Evolutionary conservation across 1,284 basidiomycete species (phyloP).

Genomic region (Leccinum pachyderme): DNA sequence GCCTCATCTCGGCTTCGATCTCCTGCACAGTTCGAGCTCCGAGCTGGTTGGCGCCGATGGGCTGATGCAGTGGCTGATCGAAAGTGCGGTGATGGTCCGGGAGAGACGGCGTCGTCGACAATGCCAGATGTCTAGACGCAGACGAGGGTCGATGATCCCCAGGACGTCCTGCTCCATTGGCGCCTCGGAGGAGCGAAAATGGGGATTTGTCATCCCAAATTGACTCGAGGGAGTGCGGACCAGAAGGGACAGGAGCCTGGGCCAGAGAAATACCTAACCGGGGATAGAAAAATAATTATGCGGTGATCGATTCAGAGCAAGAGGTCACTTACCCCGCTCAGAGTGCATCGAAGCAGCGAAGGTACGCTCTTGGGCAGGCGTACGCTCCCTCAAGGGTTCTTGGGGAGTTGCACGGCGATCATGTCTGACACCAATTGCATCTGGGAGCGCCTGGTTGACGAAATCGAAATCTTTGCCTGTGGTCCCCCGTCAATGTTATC

Average conservation of each 20-base stretch:
- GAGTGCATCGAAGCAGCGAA: conserved; percentile 15
- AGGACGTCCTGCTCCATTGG: conserved; percentile 47
- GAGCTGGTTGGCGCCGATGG: conserved; percentile 35
- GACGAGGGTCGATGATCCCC: conserved; percentile 31
- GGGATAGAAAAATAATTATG: conserved; percentile 12
- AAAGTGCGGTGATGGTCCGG: conserved; percentile 29
- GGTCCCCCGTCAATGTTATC: conserved; percentile 11
- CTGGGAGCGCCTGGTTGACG: conserved; percentile 44
- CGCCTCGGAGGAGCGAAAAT: conserved; percentile 63
- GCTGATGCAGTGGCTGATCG: conserved; percentile 32
- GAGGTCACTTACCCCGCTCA: conserved; percentile 31
- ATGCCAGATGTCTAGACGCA: conserved; percentile 21
- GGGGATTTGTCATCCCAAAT: conserved; percentile 79
- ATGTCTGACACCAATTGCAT: conserved; percentile 5
- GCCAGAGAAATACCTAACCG: conserved; percentile 34
- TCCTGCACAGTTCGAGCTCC: conserved; percentile 84
- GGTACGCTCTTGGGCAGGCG: conserved; percentile 30
- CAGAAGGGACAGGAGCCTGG: conserved; percentile 26
- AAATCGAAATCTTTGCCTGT: conserved; percentile 95
- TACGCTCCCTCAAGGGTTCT: conserved; percentile 27
- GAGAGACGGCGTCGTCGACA: conserved; percentile 22
- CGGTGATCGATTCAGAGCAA: conserved; percentile 14
- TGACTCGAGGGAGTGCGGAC: conserved; percentile 57
- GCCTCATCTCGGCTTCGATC: conserved; percentile 89
- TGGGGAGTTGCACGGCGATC: conserved; percentile 23